Conservation (phyloP, 495 filamentous ascomycete genomes). For the Talaromyces adpressus region DNA sequence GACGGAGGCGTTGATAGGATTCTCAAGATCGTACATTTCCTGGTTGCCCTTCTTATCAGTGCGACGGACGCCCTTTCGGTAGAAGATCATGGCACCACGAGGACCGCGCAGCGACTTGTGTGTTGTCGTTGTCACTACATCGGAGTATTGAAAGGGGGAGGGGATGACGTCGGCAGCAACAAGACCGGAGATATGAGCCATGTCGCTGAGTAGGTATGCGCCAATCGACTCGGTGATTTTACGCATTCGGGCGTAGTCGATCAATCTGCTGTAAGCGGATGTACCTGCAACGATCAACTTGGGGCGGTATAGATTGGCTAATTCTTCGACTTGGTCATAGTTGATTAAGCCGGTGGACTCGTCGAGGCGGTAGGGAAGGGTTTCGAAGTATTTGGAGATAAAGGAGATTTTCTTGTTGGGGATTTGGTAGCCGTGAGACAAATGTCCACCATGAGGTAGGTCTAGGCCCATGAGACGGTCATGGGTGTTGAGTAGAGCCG, state of each 20-base stretch:
- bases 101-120: constrained; percentile 99
- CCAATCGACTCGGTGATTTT: constrained; percentile 92
- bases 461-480: constrained; percentile 97
- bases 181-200: constrained; percentile 98
- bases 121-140: constrained; percentile 97
- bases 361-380: constrained; percentile 86
- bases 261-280: constrained; percentile 95
- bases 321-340: constrained; percentile 88
- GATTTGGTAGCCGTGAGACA: constrained; percentile 98
- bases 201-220: constrained; percentile 92
- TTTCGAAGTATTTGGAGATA: constrained; percentile 92
- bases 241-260: constrained; percentile 95
- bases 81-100: constrained; percentile 99
- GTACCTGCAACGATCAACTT: constrained; percentile 96
- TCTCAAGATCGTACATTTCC: constrained; percentile 86
- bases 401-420: constrained; percentile 88
- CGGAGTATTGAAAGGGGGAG: constrained; percentile 87
- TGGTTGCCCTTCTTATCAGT: constrained; percentile 90
- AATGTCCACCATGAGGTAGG: constrained; percentile 93
- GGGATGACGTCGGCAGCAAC: constrained; percentile 91
- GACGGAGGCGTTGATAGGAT: constrained; percentile 97
- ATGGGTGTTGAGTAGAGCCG: constrained; percentile 95
- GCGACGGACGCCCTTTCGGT: constrained; percentile 88
- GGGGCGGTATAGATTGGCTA: constrained; percentile 89
- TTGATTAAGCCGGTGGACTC: constrained; percentile 94